Base-by-base conservation (phyloP, 768 basidiomycete species). In the Boletus reticulatus region DNA sequence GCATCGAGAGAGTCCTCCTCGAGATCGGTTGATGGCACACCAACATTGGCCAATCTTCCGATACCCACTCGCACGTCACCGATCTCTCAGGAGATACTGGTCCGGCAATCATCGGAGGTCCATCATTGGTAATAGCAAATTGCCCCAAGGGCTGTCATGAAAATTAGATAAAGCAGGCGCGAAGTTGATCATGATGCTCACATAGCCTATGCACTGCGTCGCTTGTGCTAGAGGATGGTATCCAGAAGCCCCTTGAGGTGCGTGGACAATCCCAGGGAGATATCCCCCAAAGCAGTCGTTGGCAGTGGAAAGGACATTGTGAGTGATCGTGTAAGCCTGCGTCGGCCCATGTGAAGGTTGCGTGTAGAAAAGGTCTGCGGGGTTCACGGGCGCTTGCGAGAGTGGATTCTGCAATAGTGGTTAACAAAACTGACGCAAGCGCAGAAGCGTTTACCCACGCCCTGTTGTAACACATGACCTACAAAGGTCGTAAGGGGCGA, bases 21-120 rank as follows among this genome's bases (percentile, higher is more conserved):
- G 31, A 47, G 20, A 66, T 36, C 8, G 13, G 11, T 19, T 50
- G 36, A 12, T 47, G 55, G 6, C 65, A 66, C 2, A 9, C 31
- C 1, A 17, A 37, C 16, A 1, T 6, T 29, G 27, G 8, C 8
- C 27, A 1, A 19, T 48, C 49, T 4, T 20, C 19, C 3, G 1
- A 38, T 0, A 20, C 2, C 62, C 62, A 64, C 4, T 41, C 7
- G 29, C 62, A 63, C 11, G 1, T 2, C 17, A 1, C 4, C 14
- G 51, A 42, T 19, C 9, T 7, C 22, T 4, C 45, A 17, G n/a
- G 43, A 45, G 32, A 9, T 8, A 22, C 36, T 19, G 0, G 34
- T 9, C 34, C 38, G 6, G 45, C 6, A 4, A 43, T 11, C 7
- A 34, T 17, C 11, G 9, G 0, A 14, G 12, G 5, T 3, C 12